Evolutionary conservation across 179 eudicot species (phyloP).

Genomic region (Camellia oleifera): DNA sequence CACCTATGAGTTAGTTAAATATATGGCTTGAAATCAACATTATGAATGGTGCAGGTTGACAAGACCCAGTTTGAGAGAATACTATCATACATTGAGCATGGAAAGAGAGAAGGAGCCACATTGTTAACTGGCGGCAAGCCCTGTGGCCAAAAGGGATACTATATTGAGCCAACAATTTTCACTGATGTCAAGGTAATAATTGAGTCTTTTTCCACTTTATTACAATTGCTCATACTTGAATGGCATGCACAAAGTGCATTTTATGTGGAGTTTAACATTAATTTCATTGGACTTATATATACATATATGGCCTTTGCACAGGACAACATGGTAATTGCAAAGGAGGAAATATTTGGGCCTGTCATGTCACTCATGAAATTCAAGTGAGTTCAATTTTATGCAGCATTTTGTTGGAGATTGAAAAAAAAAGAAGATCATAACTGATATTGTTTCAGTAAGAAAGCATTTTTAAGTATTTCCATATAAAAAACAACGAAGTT

Average conservation of each 20-base stretch:
- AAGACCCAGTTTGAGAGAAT: conserved; percentile 49
- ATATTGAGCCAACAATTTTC: conserved; percentile 63
- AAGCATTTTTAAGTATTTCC: too few relatives aligned
- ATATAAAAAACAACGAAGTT: too few relatives aligned
- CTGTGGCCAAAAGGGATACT: conserved; percentile 52
- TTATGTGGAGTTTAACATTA: background rate
- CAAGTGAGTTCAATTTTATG: conserved; percentile 28
- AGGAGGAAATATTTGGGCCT: conserved; percentile 55
- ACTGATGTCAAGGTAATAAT: conserved; percentile 47
- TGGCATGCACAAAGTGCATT: background rate
- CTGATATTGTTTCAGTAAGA: too few relatives aligned
- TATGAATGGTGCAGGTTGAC: conserved; percentile 32
- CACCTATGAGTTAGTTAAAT: background rate
- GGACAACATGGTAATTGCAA: conserved; percentile 54
- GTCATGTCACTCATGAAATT: conserved; percentile 56
- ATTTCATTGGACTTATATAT: background rate
- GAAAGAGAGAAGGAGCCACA: conserved; percentile 55
- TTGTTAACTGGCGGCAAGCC: conserved; percentile 63
- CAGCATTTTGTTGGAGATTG: too few relatives aligned
- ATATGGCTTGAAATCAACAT: too few relatives aligned
- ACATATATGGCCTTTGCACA: conserved; percentile 5
- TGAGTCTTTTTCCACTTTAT: background rate
- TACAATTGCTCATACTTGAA: background rate
- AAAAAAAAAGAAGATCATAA: too few relatives aligned
- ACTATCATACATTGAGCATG: conserved; percentile 52